Evolutionary conservation across 495 filamentous ascomycete genomes (phyloP).

Genomic region (Clohesyomyces aquaticus): DNA sequence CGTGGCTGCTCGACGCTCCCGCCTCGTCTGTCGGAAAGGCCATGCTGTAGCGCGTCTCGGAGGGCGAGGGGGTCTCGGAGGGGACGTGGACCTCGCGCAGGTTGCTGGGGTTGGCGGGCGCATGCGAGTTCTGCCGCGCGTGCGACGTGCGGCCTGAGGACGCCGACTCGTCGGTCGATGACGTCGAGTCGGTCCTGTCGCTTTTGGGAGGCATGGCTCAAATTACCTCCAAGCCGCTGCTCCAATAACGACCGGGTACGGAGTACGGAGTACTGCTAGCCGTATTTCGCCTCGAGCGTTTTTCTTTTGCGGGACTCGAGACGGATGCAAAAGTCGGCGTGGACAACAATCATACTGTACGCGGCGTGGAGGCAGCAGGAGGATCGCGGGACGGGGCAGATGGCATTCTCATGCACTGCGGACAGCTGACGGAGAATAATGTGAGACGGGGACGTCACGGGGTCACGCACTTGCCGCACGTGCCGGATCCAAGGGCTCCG

Average conservation of each 20-base stretch:
- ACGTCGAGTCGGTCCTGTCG: conserved; percentile 16
- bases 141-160: conserved; percentile 24
- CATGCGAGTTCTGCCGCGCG: conserved; percentile 26
- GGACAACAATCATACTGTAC: conserved; percentile 7
- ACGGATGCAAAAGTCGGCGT: conserved; percentile 3
- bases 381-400: not conserved
- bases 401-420: not conserved
- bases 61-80: conserved; percentile 35
- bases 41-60: conserved; percentile 24
- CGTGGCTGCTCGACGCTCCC: conserved; percentile 26
- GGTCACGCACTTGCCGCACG: conserved; percentile 5
- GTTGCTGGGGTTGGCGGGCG: conserved; percentile 38
- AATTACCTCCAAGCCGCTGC: no score
- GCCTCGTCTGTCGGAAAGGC: conserved; percentile 12
- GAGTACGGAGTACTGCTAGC: no score
- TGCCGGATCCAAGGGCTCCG: not conserved
- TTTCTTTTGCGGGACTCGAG: conserved; percentile 15
- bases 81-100: conserved; percentile 39
- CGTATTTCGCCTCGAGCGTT: conserved; percentile 25
- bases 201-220: no score
- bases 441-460: no score
- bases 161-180: conserved; percentile 19
- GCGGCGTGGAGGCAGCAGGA: not conserved
- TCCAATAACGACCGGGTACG: no score
- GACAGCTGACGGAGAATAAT: not conserved